These are phyloP conservation scores for Verticillium dahliae DNA, from an alignment of 2,329 filamentous ascomycete genomes.

Conservation along the genomic window DNA sequence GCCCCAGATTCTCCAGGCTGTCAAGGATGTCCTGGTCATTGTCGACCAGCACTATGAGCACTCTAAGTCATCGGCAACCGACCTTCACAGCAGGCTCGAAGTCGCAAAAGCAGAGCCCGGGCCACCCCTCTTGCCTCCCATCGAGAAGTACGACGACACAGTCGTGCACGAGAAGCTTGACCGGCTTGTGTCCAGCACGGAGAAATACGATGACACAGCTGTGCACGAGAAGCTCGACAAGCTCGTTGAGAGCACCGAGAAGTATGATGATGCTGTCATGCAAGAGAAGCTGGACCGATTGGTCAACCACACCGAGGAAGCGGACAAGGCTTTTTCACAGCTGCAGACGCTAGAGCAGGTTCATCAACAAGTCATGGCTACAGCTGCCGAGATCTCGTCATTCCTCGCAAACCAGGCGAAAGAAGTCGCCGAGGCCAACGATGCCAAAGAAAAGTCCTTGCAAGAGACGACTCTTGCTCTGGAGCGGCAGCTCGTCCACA, in stretches of 20 bases:
- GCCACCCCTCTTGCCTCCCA: constrained; percentile 3
- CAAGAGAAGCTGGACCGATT: constrained; percentile 28
- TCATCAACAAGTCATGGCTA: constrained; percentile 77
- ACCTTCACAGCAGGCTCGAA: constrained; percentile 52
- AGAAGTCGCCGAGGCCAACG: constrained; percentile 68
- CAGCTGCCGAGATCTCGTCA: constrained; percentile 74
- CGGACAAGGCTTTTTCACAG: constrained; percentile 65
- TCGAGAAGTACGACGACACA: constrained; percentile 15
- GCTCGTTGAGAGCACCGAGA: constrained; percentile 56
- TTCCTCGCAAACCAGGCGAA: constrained; percentile 75
- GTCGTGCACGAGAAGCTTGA: constrained; percentile 21
- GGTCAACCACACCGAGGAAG: constrained; percentile 57
- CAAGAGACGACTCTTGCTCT: constrained; percentile 76
- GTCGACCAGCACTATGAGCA: constrained; percentile 87
- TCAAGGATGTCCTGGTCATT: constrained; percentile 78
- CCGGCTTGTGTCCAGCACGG: background rate
- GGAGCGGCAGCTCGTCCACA: constrained; percentile 65
- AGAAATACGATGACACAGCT: constrained; percentile 15
- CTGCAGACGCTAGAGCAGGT: constrained; percentile 83
- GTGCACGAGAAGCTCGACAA: constrained; percentile 21
- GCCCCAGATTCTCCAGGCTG: constrained; percentile 78
- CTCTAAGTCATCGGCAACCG: constrained; percentile 58
- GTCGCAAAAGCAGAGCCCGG: constrained; percentile 47
- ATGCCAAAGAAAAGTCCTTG: constrained; percentile 70
- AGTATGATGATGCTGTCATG: constrained; percentile 4